Percentiles rank a stretch among this genome's conserved stretches.
phyloP scores from a whole-genome alignment of 2,329 filamentous ascomycete genomes.

The Fusarium palustre region DNA sequence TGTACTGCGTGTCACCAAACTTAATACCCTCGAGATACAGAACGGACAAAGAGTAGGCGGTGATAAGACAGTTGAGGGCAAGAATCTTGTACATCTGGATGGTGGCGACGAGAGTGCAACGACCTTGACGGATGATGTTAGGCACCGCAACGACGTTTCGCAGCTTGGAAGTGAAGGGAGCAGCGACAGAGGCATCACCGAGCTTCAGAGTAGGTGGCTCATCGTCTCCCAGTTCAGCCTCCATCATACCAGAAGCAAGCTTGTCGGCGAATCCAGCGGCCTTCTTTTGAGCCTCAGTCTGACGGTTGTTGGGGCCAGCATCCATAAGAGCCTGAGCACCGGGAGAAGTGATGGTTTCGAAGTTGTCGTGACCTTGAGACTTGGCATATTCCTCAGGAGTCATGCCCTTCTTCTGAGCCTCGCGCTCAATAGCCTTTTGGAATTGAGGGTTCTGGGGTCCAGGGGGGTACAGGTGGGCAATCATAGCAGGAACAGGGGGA shows the following conservation, averaged over 20 bases:
- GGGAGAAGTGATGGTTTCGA: slow-evolving; percentile 75
- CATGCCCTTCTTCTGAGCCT: slow-evolving; percentile 82
- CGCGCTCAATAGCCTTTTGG: slow-evolving; percentile 88
- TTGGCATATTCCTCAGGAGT: slow-evolving; percentile 69
- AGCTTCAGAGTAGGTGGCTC: slow-evolving; percentile 97
- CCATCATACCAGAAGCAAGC: slow-evolving; percentile 88
- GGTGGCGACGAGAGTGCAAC: slow-evolving; percentile 96
- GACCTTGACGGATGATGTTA: slow-evolving; percentile 97
- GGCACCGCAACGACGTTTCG: slow-evolving; percentile 97
- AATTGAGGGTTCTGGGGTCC: slow-evolving; percentile 94
- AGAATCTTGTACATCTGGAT: slow-evolving; percentile 99
- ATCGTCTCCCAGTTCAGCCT: slow-evolving; percentile 85
- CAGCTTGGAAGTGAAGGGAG: slow-evolving; percentile 97
- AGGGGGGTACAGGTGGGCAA: slow-evolving; percentile 94
- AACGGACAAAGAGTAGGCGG: slow-evolving; percentile 95
- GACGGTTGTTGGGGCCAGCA: slow-evolving; percentile 44
- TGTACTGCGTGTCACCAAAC: slow-evolving; percentile 97
- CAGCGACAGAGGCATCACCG: slow-evolving; percentile 95
- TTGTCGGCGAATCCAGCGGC: slow-evolving; percentile 86
- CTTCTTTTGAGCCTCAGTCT: slow-evolving; percentile 75
- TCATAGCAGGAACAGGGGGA: slow-evolving; percentile 91
- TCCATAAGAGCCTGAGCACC: slow-evolving; percentile 70
- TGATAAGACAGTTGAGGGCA: slow-evolving; percentile 96
- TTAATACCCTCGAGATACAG: slow-evolving; percentile 99
- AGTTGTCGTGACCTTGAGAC: slow-evolving; percentile 60